These are phyloP conservation scores for Pichia gijzeniarum DNA, from an alignment of 805 yeast species.

Conservation along the genomic window DNA sequence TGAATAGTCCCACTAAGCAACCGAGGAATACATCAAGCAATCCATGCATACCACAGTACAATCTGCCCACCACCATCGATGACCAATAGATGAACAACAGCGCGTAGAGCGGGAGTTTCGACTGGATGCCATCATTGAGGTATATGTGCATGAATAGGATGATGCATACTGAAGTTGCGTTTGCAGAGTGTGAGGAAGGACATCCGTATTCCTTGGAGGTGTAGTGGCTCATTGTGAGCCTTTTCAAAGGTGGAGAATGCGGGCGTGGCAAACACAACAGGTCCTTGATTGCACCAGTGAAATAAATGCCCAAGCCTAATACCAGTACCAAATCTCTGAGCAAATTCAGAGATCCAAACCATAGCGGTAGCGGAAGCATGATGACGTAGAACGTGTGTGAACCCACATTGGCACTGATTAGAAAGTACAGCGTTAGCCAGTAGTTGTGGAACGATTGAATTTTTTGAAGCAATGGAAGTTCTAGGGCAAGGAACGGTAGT, in stretches of 20 bases:
- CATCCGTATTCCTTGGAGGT: constrained; percentile 93
- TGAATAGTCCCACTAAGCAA: constrained; percentile 48
- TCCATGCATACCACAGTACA: constrained; percentile 98
- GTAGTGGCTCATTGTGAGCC: constrained; percentile 86
- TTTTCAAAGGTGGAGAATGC: constrained; percentile 79
- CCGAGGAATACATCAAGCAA: constrained; percentile 71
- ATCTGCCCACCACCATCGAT: constrained; percentile 69
- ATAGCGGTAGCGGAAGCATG: constrained; percentile 76
- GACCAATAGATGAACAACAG: constrained; percentile 43
- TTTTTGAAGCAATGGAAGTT: constrained; percentile 50
- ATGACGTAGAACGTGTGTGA: constrained; percentile 91
- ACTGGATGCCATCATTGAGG: not conserved
- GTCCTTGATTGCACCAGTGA: constrained; percentile 76
- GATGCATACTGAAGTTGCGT: constrained; percentile 77
- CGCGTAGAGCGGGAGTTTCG: constrained; percentile 11
- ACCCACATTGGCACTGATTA: constrained; percentile 84
- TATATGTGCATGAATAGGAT: constrained; percentile 30
- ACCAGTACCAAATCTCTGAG: constrained; percentile 57
- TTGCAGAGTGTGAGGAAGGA: constrained; percentile 92
- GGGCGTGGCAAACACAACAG: constrained; percentile 89
- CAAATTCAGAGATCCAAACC: constrained; percentile 61
- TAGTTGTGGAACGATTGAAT: constrained; percentile 53
- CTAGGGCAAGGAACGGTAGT: constrained; percentile 53
- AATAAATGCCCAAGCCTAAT: constrained; percentile 62
- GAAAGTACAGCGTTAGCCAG: constrained; percentile 64